These are phyloP conservation scores for Fusarium torulosum DNA, from an alignment of 2,329 filamentous ascomycete species.

Conservation along the genomic window DNA sequence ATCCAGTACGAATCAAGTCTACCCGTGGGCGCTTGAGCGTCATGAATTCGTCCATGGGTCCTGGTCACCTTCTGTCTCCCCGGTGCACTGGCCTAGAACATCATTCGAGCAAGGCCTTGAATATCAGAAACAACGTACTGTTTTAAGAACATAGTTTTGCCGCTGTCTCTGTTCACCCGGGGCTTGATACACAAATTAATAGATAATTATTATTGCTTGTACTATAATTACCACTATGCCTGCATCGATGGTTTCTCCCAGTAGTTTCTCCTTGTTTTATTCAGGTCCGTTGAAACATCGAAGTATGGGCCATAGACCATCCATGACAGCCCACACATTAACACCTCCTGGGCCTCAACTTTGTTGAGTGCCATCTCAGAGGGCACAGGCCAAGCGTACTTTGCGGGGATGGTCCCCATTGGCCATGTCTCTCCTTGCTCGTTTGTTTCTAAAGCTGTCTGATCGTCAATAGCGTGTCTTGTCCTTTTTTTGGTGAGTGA, in stretches of 20 bases:
- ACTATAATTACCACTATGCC: conserved; percentile 17
- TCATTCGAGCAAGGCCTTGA: conserved; percentile 43
- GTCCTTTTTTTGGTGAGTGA: conserved; percentile 16
- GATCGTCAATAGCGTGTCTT: conserved; percentile 22
- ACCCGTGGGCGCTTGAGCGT: conserved; percentile 33
- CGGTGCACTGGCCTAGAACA: conserved; percentile 33
- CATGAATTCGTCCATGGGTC: conserved; percentile 39
- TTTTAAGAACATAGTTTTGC: conserved; percentile 21
- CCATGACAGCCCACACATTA: conserved; percentile 17
- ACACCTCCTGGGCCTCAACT: conserved; percentile 16
- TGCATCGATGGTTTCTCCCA: conserved; percentile 25
- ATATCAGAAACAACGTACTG: conserved; percentile 25
- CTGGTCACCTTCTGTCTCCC: conserved; percentile 35
- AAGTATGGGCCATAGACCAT: conserved; percentile 8
- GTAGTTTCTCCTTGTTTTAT: conserved; percentile 16
- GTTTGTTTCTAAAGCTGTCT: conserved; percentile 33
- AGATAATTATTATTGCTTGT: conserved; percentile 24
- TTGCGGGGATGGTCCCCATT: conserved; percentile 45
- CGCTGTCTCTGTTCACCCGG: conserved; percentile 26
- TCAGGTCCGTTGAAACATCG: conserved; percentile 23
- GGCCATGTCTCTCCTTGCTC: conserved; percentile 21
- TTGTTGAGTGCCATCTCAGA: conserved; percentile 26
- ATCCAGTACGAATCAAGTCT: conserved; percentile 31
- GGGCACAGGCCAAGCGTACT: conserved; percentile 27
- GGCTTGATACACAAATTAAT: conserved; percentile 29